Base-by-base conservation (phyloP, 306 rosid species). In the Hylodesmum podocarpum region DNA sequence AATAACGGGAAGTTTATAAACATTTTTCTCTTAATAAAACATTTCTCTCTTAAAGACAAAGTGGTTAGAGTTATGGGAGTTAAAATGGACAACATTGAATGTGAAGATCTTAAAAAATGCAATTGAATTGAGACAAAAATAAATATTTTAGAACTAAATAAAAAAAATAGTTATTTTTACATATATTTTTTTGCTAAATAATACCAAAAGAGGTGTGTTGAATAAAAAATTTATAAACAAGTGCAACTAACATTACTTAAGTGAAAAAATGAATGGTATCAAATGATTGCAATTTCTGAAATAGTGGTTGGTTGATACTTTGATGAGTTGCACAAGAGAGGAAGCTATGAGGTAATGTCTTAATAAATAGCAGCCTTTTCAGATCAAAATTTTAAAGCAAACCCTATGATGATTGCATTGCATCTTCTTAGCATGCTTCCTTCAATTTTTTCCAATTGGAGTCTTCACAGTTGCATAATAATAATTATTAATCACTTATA, bases 391-490 rank as follows among this genome's bases (percentile, higher is more conserved):
- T 77, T 72, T 59, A 68, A 83, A 83, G 76, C 81, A 84, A 77
- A 70, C 73, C 12, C 28, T 28, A 82, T 69, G 83, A 86, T 86
- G 78, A 81, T 86, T 79, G 24, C 6, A 54, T 31, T 59, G 82
- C 87, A 24, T 44, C 73, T 61, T 64, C 67, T 80, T 67, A 84
- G 90, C 95, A 90, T 87, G 95, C 89, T 86, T 81, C 75, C 82
- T 83, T 80, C 50, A 12, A 14, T 71, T 28, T 40, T 78, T 79
- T 62, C 29, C 57, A 16, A 63, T 64, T 43, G 43, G 46, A 70
- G 40, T 43, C 61, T 47, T 50, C 4, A 9, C 28, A 57, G 0
- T 24, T 33, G 11, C 14, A 75, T 64, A 31, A n/a, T n/a, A n/a
- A n/a, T n/a, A n/a, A n/a, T n/a, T n/a, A n/a, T n/a, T n/a, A n/a